Evolutionary conservation across 106 monocot genomes (phyloP).

Genomic region (Allium fistulosum): DNA sequence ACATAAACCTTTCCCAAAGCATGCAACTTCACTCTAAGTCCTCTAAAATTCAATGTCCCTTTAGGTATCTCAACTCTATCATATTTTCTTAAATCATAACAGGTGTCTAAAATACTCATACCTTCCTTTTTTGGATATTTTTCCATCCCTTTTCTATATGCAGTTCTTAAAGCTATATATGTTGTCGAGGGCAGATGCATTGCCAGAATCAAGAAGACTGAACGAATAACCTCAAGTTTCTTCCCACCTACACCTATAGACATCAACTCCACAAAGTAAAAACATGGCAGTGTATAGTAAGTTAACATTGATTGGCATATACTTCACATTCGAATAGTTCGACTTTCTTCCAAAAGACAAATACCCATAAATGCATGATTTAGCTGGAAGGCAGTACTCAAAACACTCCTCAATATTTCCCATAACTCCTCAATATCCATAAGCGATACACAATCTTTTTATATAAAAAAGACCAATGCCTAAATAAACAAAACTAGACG

Average conservation of each 20-base stretch:
- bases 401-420: conserved; percentile 10
- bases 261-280: conserved; percentile 4
- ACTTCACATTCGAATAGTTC: background rate
- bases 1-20: conserved; percentile 16
- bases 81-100: conserved; percentile 38
- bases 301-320: conserved; percentile 6
- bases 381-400: conserved; percentile 21
- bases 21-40: conserved; percentile 29
- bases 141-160: conserved; percentile 21
- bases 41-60: conserved; percentile 31
- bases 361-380: conserved; percentile 2
- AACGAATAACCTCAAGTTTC: conserved; percentile 6
- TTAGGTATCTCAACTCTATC: conserved; percentile 18
- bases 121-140: conserved; percentile 32
- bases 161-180: conserved; percentile 26
- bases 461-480: too few species aligned
- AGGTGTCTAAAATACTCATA: conserved; percentile 54
- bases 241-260: background rate
- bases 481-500: too few species aligned
- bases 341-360: conserved; percentile 2
- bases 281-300: background rate
- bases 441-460: too few species aligned
- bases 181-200: conserved; percentile 26
- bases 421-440: background rate
- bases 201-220: conserved; percentile 9